Conservation (phyloP, 2,329 filamentous ascomycete species). For the Colletotrichum lindemuthianum region DNA sequence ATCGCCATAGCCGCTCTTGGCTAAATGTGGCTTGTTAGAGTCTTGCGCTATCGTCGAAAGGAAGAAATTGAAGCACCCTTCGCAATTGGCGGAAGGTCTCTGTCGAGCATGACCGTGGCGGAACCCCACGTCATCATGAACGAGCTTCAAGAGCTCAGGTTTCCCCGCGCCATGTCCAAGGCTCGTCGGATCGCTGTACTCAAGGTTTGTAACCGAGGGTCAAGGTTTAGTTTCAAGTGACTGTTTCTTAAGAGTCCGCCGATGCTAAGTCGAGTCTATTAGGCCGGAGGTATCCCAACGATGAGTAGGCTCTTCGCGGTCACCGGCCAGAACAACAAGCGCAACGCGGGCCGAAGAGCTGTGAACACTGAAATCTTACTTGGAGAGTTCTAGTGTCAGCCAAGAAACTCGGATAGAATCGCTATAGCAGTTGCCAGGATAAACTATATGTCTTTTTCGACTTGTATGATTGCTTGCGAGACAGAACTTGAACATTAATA, state of each 20-base stretch:
- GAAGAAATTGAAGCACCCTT: conserved; percentile 12
- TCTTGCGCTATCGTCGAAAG: conserved; percentile 10
- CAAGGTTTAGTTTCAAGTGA: neutral
- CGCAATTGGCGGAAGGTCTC: neutral
- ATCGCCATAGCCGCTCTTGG: neutral
- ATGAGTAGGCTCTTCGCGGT: conserved; percentile 60
- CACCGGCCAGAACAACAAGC: conserved; percentile 58
- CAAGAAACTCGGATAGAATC: conserved; percentile 54
- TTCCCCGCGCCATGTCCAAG: conserved; percentile 61
- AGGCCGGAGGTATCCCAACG: conserved; percentile 62
- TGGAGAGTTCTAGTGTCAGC: conserved; percentile 56
- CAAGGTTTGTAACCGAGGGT: conserved; percentile 49
- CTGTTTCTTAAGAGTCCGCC: neutral
- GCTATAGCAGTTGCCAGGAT: conserved; percentile 67
- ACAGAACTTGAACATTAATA: neutral
- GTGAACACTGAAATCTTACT: conserved; percentile 62
- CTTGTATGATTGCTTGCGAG: neutral
- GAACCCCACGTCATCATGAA: conserved; percentile 50
- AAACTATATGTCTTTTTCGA: conserved; percentile 61
- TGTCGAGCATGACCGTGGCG: conserved; percentile 31
- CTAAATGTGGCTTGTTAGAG: conserved; percentile 5
- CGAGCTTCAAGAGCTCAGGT: conserved; percentile 60
- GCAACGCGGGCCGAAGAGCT: conserved; percentile 60
- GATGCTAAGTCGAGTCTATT: neutral
- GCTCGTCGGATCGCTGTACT: conserved; percentile 69